A percentile compares a stretch with the other conserved stretches of the same genome.
These are phyloP conservation scores for Volvox africanus DNA, from an alignment of 139 green algal species.

Conservation along the genomic window DNA sequence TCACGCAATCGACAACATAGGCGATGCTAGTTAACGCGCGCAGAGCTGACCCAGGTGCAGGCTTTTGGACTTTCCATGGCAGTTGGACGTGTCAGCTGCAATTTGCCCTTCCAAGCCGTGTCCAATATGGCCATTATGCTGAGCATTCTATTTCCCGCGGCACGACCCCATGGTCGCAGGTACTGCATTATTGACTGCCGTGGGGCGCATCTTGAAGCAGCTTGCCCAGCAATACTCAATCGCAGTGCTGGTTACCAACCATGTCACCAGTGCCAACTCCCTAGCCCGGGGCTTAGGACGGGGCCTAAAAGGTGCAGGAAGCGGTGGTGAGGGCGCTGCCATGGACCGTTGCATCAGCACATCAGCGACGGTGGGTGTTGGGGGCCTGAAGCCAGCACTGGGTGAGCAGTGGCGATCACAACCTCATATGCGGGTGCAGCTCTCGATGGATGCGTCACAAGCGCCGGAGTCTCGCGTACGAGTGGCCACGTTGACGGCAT, in stretches of 20 bases:
- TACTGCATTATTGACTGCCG: slow-evolving; percentile 55
- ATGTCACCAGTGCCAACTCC: slow-evolving; percentile 51
- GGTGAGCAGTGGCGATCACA: slow-evolving; percentile 68
- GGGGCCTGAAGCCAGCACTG: slow-evolving; percentile 59
- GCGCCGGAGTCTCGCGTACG: neutral
- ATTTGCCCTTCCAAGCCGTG: too few species aligned
- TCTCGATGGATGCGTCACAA: slow-evolving; percentile 27
- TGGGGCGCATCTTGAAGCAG: slow-evolving; percentile 47
- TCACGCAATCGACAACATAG: too few species aligned
- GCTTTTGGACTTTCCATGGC: too few species aligned
- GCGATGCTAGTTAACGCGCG: too few species aligned
- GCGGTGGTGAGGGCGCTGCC: neutral
- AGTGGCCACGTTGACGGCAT: slow-evolving; percentile 13
- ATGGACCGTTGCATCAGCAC: neutral
- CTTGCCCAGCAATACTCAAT: slow-evolving; percentile 44
- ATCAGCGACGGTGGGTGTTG: neutral
- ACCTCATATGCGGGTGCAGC: slow-evolving; percentile 53
- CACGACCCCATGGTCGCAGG: slow-evolving; percentile 34
- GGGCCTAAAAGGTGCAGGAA: neutral
- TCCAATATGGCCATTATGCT: neutral
- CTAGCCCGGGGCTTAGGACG: neutral
- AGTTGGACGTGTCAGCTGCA: too few species aligned
- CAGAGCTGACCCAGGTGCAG: too few species aligned
- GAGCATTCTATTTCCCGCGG: neutral
- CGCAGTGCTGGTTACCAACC: slow-evolving; percentile 69